Conservation (phyloP, 2,329 filamentous ascomycete species). For the Ramularia endophylla region DNA sequence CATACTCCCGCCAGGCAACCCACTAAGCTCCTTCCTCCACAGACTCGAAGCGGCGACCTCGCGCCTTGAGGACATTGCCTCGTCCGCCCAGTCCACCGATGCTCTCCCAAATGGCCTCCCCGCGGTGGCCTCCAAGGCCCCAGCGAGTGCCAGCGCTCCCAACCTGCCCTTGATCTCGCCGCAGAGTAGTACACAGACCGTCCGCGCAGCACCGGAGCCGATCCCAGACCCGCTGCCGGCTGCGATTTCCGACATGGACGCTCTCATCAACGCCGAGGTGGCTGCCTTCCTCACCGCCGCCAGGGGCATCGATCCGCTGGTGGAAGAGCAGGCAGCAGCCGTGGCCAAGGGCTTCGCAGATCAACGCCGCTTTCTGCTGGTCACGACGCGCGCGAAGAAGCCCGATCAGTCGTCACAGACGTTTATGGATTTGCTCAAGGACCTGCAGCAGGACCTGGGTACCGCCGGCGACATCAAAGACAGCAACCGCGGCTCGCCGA, state of each 20-base stretch:
- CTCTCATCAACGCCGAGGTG: constrained; percentile 66
- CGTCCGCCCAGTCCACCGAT: constrained; percentile 58
- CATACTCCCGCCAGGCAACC: constrained; percentile 26
- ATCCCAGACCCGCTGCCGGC: constrained; percentile 55
- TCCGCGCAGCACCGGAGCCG: constrained; percentile 24
- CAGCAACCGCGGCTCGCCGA: constrained; percentile 65
- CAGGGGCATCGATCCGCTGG: constrained; percentile 62
- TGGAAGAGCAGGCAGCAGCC: constrained; percentile 61
- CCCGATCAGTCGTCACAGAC: constrained; percentile 66
- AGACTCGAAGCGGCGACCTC: constrained; percentile 97
- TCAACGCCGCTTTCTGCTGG: constrained; percentile 80
- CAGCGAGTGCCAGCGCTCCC: constrained; percentile 30
- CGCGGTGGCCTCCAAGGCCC: constrained; percentile 10
- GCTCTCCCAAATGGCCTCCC: constrained; percentile 13
- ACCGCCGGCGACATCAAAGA: constrained; percentile 77
- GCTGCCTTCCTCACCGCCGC: constrained; percentile 73
- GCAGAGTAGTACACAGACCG: constrained; percentile 22
- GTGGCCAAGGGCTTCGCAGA: constrained; percentile 67
- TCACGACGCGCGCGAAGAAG: constrained; percentile 88
- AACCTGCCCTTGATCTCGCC: constrained; percentile 20
- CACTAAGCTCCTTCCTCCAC: constrained; percentile 45
- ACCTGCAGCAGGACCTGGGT: constrained; percentile 76
- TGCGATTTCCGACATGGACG: constrained; percentile 82
- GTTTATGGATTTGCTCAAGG: constrained; percentile 74
- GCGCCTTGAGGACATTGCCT: constrained; percentile 91